phyloP scores from a whole-genome alignment of 352 stramenopile genomes.

The Globisporangium cystogenes region DNA sequence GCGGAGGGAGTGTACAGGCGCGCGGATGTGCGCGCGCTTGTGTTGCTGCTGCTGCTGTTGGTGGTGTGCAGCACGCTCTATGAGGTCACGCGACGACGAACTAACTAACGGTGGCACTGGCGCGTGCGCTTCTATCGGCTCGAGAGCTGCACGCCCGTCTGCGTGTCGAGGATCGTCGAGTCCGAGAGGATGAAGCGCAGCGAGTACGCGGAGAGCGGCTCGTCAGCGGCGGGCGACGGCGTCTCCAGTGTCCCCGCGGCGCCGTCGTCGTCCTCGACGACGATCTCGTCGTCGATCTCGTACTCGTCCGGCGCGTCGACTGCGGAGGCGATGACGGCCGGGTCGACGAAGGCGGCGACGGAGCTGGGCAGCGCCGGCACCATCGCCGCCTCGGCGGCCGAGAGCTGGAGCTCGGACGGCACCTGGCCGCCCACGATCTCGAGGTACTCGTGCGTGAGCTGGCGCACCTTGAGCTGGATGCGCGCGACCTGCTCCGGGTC shows the following conservation, averaged over 20 bases:
- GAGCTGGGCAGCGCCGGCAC: constrained; percentile 40
- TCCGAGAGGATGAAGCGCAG: constrained; percentile 77
- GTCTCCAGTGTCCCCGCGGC: constrained; percentile 4
- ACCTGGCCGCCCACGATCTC: constrained; percentile 73
- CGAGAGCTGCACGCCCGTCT: constrained; percentile 35
- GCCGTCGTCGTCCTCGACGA: constrained; percentile 31
- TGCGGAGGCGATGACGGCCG: constrained; percentile 43
- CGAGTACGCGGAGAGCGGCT: constrained; percentile 65
- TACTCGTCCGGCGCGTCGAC: constrained; percentile 40
- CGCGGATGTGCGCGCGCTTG: background rate
- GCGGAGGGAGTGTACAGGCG: background rate
- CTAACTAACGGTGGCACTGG: background rate
- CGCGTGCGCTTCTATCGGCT: constrained; percentile 1
- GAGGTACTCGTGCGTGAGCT: constrained; percentile 76
- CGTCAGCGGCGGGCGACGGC: constrained; percentile 4
- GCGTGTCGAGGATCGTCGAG: constrained; percentile 66
- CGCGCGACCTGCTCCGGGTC: constrained; percentile 62
- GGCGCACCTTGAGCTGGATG: constrained; percentile 74
- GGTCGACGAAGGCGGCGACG: constrained; percentile 35
- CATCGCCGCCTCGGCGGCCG: constrained; percentile 41
- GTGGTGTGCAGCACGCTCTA: background rate
- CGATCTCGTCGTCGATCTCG: constrained; percentile 32
- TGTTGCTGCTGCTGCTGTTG: background rate
- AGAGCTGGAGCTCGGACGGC: constrained; percentile 64
- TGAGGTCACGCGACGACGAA: background rate